phyloP scores from a whole-genome alignment of 2,329 filamentous ascomycete species.

The Claviceps lovelessii region DNA sequence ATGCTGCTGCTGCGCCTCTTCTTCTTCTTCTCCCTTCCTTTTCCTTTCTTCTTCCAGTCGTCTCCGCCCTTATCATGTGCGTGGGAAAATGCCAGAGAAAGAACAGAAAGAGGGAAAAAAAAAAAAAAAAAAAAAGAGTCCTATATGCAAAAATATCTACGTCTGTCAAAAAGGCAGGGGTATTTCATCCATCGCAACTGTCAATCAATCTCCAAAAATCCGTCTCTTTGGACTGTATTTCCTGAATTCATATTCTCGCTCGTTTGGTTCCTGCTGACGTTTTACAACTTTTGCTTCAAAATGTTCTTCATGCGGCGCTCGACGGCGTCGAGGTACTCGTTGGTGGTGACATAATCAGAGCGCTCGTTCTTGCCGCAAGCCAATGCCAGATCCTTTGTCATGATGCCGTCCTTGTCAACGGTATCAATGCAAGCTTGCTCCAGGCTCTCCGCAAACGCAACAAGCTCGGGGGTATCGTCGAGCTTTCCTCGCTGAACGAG shows the following conservation, averaged over 20 bases:
- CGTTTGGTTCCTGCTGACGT: neutral
- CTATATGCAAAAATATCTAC: neutral
- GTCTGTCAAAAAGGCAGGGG: neutral
- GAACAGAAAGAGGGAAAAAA: too few relatives aligned
- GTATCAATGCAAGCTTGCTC: slow-evolving; percentile 91
- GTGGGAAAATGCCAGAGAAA: neutral
- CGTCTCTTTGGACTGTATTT: neutral
- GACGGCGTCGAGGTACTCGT: slow-evolving; percentile 82
- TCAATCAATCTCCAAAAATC: neutral
- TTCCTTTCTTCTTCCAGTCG: neutral
- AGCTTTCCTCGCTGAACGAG: slow-evolving; percentile 85
- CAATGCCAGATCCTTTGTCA: slow-evolving; percentile 98
- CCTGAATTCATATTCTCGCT: neutral
- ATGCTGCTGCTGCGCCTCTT: neutral
- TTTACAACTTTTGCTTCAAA: slow-evolving; percentile 62
- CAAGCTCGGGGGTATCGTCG: slow-evolving; percentile 80
- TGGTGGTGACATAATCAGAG: slow-evolving; percentile 79
- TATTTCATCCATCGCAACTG: neutral
- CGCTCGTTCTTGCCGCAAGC: slow-evolving; percentile 78
- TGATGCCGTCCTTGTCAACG: slow-evolving; percentile 84
- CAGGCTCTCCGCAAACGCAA: slow-evolving; percentile 79
- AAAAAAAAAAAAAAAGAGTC: neutral
- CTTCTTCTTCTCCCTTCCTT: neutral
- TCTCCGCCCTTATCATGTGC: neutral
- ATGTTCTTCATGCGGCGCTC: slow-evolving; percentile 75